These are phyloP conservation scores for Mucor saturninus DNA, from an alignment of 371 early-diverging fungal genomes.

Conservation along the genomic window DNA sequence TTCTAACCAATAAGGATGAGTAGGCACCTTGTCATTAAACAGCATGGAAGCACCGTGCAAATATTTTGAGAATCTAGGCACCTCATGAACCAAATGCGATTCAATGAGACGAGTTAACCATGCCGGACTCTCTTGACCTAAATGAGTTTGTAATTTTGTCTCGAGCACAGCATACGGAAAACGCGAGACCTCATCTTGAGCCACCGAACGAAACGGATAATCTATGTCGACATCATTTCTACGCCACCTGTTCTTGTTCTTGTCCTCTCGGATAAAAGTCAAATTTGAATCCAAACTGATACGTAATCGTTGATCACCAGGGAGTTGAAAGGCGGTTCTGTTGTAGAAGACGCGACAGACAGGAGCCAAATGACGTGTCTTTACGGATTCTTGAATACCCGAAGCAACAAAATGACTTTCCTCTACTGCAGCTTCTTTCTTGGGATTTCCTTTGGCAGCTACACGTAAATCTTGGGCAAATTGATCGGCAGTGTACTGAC, in stretches of 20 bases:
- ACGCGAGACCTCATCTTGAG: constrained; percentile 77
- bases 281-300: constrained; percentile 98
- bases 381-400: constrained; percentile 87
- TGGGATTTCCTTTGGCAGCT: constrained; percentile 55
- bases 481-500: constrained; percentile 80
- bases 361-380: constrained; percentile 79
- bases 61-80: constrained; percentile 97
- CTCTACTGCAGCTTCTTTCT: constrained; percentile 66
- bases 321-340: constrained; percentile 98
- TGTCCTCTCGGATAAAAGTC: constrained; percentile 95
- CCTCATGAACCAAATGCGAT: constrained; percentile 88
- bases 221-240: constrained; percentile 88
- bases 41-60: constrained; percentile 96
- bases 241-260: constrained; percentile 83
- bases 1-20: constrained; percentile 97
- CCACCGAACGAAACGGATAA: constrained; percentile 89
- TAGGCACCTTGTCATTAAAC: constrained; percentile 73
- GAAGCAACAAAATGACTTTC: constrained; percentile 76
- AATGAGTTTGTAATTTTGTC: constrained; percentile 95
- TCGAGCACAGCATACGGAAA: constrained; percentile 99
- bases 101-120: constrained; percentile 71
- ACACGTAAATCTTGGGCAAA: constrained; percentile 78
- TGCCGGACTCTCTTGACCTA: constrained; percentile 67
- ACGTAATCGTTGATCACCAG: constrained; percentile 94
- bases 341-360: constrained; percentile 95